These are phyloP conservation scores for Saccharomycopsis fibuligera DNA, from an alignment of 805 yeast genomes.

Conservation along the genomic window DNA sequence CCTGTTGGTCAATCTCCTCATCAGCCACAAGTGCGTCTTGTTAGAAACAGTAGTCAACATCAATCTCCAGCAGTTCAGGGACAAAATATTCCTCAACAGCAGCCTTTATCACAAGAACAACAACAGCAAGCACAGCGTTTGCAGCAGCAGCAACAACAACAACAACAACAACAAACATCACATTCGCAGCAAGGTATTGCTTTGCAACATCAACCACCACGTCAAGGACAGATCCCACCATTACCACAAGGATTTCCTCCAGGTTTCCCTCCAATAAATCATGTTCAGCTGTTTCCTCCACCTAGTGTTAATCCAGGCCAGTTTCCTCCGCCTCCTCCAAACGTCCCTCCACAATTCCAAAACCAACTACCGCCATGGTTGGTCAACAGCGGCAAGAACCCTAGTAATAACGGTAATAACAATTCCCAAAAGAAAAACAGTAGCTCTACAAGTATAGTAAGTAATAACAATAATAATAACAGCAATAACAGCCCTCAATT, in stretches of 20 bases:
- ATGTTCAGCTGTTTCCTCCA: slow-evolving; percentile 17
- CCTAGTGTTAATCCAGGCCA: slow-evolving; percentile 22
- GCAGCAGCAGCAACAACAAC: slow-evolving; percentile 20
- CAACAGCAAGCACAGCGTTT: slow-evolving; percentile 12
- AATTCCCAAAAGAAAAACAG: slow-evolving; percentile 3
- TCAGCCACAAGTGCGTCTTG: too few species aligned
- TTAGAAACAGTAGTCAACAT: too few species aligned
- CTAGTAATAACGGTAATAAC: background rate
- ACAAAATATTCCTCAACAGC: slow-evolving; percentile 9
- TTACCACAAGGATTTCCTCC: slow-evolving; percentile 12
- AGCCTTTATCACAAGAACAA: slow-evolving; percentile 4
- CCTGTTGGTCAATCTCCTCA: too few species aligned
- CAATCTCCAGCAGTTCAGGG: background rate
- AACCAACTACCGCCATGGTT: slow-evolving; percentile 15
- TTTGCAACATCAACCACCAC: slow-evolving; percentile 23
- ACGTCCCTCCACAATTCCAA: slow-evolving; percentile 22
- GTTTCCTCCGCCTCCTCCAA: slow-evolving; percentile 8
- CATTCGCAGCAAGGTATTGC: slow-evolving; percentile 21
- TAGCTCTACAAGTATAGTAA: background rate
- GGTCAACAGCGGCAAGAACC: background rate
- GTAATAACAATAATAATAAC: slow-evolving; percentile 3
- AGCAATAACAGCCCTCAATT: slow-evolving; percentile 3
- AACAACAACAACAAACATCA: slow-evolving; percentile 19
- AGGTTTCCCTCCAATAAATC: slow-evolving; percentile 17
- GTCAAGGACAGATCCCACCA: slow-evolving; percentile 20